A percentile compares a stretch with the other conserved stretches of the same genome.
These are phyloP conservation scores for sunflower (Helianthus annuus) DNA, from an alignment of 129 eudicot genomes.

Conservation along the genomic window DNA sequence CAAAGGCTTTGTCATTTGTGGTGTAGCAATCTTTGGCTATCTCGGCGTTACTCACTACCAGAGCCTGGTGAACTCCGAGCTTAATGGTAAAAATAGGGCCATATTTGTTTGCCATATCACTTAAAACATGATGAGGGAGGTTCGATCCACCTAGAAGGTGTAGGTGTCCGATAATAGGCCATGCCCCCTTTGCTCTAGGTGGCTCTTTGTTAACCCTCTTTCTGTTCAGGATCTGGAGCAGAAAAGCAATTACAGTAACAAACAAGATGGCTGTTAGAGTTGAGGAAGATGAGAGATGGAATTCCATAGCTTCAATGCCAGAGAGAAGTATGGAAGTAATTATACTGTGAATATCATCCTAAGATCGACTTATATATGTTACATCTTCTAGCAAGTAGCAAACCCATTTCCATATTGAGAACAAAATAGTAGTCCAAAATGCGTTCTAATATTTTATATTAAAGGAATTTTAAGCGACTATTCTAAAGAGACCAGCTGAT, in stretches of 20 bases:
- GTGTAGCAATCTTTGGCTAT: conserved; percentile 28
- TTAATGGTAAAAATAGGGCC: conserved; percentile 34
- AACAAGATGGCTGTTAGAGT: conserved; percentile 2
- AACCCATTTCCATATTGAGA: too few species aligned
- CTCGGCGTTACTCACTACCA: conserved; percentile 26
- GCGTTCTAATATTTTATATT: too few species aligned
- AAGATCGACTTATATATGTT: too few species aligned
- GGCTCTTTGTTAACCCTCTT: not conserved
- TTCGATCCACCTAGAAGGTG: conserved; percentile 29
- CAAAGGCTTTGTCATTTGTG: conserved; percentile 24
- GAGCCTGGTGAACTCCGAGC: conserved; percentile 21
- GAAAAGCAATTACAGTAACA: not conserved
- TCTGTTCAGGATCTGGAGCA: conserved; percentile 3
- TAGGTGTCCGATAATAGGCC: conserved; percentile 36
- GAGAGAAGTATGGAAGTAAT: too few species aligned
- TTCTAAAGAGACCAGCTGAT: too few species aligned
- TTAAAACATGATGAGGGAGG: conserved; percentile 20
- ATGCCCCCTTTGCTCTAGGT: conserved; percentile 33
- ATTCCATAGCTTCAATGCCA: conserved; percentile 6
- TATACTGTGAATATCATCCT: too few species aligned
- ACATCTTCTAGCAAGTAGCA: too few species aligned
- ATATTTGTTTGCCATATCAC: conserved; percentile 27
- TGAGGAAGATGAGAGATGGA: not conserved
- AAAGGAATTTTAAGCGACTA: too few species aligned
- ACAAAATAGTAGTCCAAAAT: too few species aligned